Conservation (phyloP, 1,284 basidiomycete species). For the Moesziomyces antarcticus region DNA sequence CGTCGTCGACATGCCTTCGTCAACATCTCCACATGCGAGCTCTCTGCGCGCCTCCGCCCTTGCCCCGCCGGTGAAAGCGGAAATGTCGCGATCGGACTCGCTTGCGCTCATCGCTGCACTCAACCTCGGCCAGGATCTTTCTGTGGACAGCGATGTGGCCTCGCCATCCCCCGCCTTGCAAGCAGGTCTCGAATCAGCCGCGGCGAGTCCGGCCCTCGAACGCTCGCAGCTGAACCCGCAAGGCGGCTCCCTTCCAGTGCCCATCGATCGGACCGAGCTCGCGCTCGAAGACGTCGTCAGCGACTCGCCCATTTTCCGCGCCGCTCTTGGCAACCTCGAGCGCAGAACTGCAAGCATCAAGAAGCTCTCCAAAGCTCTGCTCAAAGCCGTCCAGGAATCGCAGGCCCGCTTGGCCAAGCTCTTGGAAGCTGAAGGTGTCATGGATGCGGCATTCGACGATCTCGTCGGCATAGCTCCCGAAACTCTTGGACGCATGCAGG, state of each 20-base stretch:
- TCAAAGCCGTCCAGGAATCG: constrained; percentile 37
- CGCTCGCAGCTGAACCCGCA: not conserved
- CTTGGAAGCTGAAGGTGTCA: constrained; percentile 31
- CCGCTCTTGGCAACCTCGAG: constrained; percentile 54
- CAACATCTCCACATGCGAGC: constrained; percentile 1
- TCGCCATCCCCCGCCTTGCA: not conserved
- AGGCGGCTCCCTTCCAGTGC: not conserved
- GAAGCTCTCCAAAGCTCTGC: constrained; percentile 35
- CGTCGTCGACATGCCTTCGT: constrained; percentile 23
- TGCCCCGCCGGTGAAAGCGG: not conserved
- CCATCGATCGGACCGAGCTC: constrained; percentile 54
- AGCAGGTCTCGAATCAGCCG: not conserved
- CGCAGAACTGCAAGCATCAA: constrained; percentile 48
- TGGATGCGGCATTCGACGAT: constrained; percentile 38
- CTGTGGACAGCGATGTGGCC: not conserved
- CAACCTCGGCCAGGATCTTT: constrained; percentile 14
- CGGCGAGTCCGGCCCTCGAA: not conserved
- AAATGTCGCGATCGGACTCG: constrained; percentile 25
- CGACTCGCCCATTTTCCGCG: constrained; percentile 58
- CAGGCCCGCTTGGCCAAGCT: constrained; percentile 25
- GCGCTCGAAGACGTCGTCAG: constrained; percentile 36
- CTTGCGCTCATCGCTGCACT: constrained; percentile 32
- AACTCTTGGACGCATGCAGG: constrained; percentile 32
- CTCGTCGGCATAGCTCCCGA: constrained; percentile 31
- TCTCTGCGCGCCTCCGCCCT: not conserved